Base-by-base conservation (phyloP, 2,329 filamentous ascomycete species). In the Nigrospora oryzae region DNA sequence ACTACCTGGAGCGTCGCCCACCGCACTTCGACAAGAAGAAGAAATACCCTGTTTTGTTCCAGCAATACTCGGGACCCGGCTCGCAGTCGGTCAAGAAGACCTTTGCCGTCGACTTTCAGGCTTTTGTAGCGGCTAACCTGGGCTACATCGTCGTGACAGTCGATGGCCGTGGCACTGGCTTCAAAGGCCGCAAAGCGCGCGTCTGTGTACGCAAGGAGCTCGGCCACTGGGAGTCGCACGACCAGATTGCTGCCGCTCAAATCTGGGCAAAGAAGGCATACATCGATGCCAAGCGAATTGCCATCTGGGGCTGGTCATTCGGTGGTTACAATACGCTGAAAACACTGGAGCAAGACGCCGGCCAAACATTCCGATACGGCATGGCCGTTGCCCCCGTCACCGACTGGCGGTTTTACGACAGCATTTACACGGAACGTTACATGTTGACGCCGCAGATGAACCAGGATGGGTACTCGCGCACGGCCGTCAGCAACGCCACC, bases 341-440 rank as follows among this genome's bases (percentile, higher is more conserved):
- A 71, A 93, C 89, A 1, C 81, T 98, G 12, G 93, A 98, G 70
- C 77, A 81, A 49, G 93, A 98, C 61, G 91, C 81, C 10, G 93
- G 94, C 5, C 63, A 80, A 59, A 97, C 90, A 0, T 98, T 96
- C 70, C 83, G 83, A 51, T 98, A 98, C 63, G 94, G 93, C 54
- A 95, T 98, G 86, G 89, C 94, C 7, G 94, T 98, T 42, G 93
- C 93, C 2, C 93, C 93, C 15, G 93, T 98, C n/a, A 97, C 91
- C 0, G 90, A 98, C 65, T 98, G 93, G 93, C 78, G 86, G 46
- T 95, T 86, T 66, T 98, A 98, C 67, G 87, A 96, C 67, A 87
- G 82, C 47, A 83, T 96, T 56, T 96, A 96, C 69, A 94, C 90
- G 0, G 90, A 96, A 67, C 82, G 93, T 33, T 98, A 97, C 67